Evolutionary conservation across 768 basidiomycete species (phyloP).

Genomic region (Tulasnella sp.): DNA sequence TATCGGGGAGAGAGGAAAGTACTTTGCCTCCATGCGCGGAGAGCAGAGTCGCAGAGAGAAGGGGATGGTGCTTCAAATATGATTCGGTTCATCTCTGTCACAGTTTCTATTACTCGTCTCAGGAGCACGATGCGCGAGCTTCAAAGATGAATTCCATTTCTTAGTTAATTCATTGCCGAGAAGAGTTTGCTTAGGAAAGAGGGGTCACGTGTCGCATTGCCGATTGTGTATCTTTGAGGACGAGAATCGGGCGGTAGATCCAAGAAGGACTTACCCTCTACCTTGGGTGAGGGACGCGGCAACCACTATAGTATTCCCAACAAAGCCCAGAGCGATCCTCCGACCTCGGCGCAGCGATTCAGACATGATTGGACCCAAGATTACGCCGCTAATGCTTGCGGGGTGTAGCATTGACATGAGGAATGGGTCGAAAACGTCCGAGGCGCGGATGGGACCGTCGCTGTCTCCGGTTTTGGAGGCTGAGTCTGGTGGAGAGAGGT

Average conservation of each 20-base stretch:
- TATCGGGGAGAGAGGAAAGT: too few species aligned
- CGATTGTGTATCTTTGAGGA: too few species aligned
- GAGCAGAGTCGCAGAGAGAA: too few species aligned
- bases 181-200: too few species aligned
- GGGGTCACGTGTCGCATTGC: too few species aligned
- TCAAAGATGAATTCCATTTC: too few species aligned
- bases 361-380: not conserved
- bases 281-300: not conserved
- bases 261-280: not conserved
- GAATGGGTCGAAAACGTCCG: not conserved
- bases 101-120: too few species aligned
- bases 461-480: not conserved
- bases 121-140: too few species aligned
- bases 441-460: not conserved
- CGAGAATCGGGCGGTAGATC: not conserved
- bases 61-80: too few species aligned
- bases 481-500: not conserved
- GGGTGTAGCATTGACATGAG: not conserved
- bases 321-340: not conserved
- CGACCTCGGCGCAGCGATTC: not conserved
- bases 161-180: too few species aligned
- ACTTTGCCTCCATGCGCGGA: too few species aligned
- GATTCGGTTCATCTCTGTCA: too few species aligned
- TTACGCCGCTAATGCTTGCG: not conserved
- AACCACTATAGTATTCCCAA: not conserved